phyloP scores from a whole-genome alignment of 495 filamentous ascomycete species.

The Lophium mytilinum region DNA sequence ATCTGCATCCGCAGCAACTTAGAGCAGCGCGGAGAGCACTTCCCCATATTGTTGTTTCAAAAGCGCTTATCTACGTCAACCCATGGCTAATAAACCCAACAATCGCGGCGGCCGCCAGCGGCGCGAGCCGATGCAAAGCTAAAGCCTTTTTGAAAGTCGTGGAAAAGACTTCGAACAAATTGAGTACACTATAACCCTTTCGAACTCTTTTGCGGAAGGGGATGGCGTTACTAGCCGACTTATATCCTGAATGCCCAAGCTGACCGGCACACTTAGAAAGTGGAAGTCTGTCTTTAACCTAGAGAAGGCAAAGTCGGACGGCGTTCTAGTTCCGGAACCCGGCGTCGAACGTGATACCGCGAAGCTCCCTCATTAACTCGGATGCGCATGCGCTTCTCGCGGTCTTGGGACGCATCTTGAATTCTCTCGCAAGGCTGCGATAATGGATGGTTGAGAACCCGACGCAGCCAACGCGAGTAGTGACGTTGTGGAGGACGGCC shows the following conservation, averaged over 20 bases:
- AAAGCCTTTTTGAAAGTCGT: conserved; percentile 91
- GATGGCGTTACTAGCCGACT: conserved; percentile 79
- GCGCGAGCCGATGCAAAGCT: conserved; percentile 73
- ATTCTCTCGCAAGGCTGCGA: conserved; percentile 86
- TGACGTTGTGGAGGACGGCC: conserved; percentile 89
- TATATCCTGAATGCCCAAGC: conserved; percentile 74
- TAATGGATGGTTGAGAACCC: conserved; percentile 99
- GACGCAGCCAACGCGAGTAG: conserved; percentile 82
- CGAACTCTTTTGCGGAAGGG: conserved; percentile 58
- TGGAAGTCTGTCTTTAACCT: conserved; percentile 96
- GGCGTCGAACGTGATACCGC: conserved; percentile 85
- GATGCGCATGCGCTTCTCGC: conserved; percentile 83
- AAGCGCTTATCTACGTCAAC: no score
- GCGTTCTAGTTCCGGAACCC: conserved; percentile 70
- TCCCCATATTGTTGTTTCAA: no score
- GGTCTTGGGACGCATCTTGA: conserved; percentile 74
- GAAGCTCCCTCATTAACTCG: conserved; percentile 77
- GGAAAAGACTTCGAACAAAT: conserved; percentile 97
- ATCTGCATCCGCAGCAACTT: no score
- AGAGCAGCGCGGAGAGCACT: no score
- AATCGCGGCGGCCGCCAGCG: no score
- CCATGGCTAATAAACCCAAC: no score
- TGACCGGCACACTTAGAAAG: conserved; percentile 59
- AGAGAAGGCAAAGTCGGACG: conserved; percentile 63
- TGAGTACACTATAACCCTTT: conserved; percentile 75